phyloP scores from a whole-genome alignment of 1,139 yeast species.

The Diutina siamensis region DNA sequence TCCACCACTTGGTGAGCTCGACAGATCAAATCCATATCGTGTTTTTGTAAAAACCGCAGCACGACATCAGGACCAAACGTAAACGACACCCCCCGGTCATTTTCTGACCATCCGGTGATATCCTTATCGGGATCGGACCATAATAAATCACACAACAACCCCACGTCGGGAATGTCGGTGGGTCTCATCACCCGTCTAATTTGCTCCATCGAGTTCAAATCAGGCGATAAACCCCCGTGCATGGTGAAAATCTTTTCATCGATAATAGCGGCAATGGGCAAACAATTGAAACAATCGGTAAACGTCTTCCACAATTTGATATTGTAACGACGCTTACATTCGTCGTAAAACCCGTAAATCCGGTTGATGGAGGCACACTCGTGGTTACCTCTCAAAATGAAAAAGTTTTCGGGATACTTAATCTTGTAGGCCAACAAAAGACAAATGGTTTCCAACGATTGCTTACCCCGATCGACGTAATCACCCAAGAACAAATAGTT shows the following conservation, averaged over 20 bases:
- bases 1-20: constrained; percentile 98
- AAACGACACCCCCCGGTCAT: constrained; percentile 95
- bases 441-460: constrained; percentile 81
- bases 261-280: constrained; percentile 95
- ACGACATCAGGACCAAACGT: constrained; percentile 98
- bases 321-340: constrained; percentile 80
- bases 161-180: constrained; percentile 96
- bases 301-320: constrained; percentile 96
- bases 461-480: constrained; percentile 95
- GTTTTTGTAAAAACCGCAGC: constrained; percentile 85
- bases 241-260: constrained; percentile 96
- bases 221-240: constrained; percentile 98
- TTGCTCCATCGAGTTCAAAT: constrained; percentile 94
- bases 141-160: constrained; percentile 84
- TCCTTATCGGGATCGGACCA: constrained; percentile 99
- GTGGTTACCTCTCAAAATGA: constrained; percentile 85
- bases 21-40: constrained; percentile 94
- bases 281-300: constrained; percentile 94
- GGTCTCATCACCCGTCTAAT: constrained; percentile 98
- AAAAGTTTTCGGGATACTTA: constrained; percentile 93
- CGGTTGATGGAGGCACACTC: constrained; percentile 95
- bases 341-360: constrained; percentile 94
- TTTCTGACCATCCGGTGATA: constrained; percentile 96
- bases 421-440: constrained; percentile 82
- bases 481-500: constrained; percentile 91